Conservation (phyloP, 768 basidiomycete genomes). For the Neoboletus brunneissimus region DNA sequence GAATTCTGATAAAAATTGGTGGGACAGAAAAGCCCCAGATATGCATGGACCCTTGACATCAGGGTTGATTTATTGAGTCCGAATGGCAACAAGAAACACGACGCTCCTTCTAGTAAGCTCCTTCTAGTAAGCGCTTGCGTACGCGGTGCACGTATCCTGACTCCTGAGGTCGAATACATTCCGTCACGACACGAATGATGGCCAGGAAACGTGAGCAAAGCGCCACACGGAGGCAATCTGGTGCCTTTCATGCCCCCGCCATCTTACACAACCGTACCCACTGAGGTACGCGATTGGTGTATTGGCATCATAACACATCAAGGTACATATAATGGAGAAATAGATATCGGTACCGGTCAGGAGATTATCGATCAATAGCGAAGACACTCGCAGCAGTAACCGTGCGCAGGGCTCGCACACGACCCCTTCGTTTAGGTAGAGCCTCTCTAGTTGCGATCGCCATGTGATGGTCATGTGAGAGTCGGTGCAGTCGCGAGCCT, state of each 20-base stretch:
- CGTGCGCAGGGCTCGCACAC: neutral
- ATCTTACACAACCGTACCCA: neutral
- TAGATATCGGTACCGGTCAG: neutral
- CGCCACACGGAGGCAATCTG: constrained; percentile 21
- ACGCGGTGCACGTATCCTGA: neutral
- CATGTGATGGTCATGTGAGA: constrained; percentile 6
- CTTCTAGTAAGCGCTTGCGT: neutral
- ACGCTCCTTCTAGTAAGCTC: neutral
- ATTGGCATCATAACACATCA: neutral
- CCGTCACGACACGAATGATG: neutral
- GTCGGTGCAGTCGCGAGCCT: neutral
- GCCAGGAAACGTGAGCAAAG: neutral
- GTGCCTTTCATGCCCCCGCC: neutral
- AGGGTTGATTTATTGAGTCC: neutral
- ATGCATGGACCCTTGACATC: neutral
- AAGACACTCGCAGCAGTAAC: neutral
- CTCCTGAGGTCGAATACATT: neutral
- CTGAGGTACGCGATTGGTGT: constrained; percentile 4
- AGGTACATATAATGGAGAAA: neutral
- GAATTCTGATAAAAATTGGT: neutral
- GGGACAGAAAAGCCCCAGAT: neutral
- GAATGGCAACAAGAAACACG: neutral
- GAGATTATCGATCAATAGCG: neutral
- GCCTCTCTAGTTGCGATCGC: neutral
- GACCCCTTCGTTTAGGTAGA: neutral